A percentile compares a stretch with the other conserved stretches of the same genome.
phyloP scores from a whole-genome alignment of 2,329 filamentous ascomycete genomes.

The Aspergillus udagawae region DNA sequence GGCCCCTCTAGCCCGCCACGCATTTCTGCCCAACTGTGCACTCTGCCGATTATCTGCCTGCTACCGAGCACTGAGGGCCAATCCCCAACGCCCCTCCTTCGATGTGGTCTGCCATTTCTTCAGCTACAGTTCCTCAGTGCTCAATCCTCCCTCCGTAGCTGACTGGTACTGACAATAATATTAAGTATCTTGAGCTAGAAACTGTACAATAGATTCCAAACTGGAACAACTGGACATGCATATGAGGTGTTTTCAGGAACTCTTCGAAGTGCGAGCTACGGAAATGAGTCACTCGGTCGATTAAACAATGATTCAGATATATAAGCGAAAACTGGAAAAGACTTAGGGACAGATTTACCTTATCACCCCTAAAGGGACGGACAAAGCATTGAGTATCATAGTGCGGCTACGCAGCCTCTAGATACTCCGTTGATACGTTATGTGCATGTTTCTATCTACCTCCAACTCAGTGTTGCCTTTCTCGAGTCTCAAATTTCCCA shows the following conservation, averaged over 20 bases:
- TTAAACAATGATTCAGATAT: not conserved
- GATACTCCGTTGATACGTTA: not conserved
- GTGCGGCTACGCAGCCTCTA: not conserved
- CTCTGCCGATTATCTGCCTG: no score
- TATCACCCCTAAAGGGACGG: not conserved
- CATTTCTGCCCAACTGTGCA: constrained; percentile 36
- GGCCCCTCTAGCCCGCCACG: constrained; percentile 18
- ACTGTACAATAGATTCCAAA: not conserved
- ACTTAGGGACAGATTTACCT: not conserved
- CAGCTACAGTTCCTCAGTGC: no score
- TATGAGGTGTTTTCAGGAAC: not conserved
- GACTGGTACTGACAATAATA: not conserved
- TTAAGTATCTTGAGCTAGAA: not conserved
- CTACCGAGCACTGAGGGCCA: no score
- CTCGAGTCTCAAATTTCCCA: not conserved
- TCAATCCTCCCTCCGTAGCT: not conserved
- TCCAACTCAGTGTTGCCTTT: no score
- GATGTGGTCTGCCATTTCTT: no score
- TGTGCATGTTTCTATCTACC: not conserved
- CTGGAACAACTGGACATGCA: not conserved
- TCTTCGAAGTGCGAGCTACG: not conserved
- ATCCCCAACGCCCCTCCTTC: no score
- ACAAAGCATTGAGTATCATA: not conserved
- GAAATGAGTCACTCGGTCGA: not conserved
- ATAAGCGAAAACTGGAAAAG: not conserved